Percentiles rank a stretch among this genome's conserved stretches.
Evolutionary conservation across 75 land plant species (phyloP).

Genomic region (Ceratopteris richardii): DNA sequence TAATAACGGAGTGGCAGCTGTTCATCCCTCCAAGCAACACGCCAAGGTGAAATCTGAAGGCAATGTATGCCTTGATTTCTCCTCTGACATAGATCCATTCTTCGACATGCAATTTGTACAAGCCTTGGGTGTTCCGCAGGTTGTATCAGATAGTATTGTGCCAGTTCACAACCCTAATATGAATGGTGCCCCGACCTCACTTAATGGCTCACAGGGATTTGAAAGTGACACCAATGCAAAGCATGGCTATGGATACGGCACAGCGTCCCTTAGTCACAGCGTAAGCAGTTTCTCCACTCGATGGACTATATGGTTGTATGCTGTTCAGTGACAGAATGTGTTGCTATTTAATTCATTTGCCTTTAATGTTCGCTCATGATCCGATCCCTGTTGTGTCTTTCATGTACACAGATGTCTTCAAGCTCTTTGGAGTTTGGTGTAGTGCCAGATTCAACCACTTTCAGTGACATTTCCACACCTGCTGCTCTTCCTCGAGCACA

Average conservation of each 20-base stretch:
- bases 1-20: not conserved
- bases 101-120: conserved; percentile 57
- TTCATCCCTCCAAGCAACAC: too few relatives aligned
- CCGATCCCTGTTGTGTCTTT: too few relatives aligned
- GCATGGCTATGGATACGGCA: not conserved
- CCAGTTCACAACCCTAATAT: conserved; percentile 29
- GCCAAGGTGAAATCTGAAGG: too few relatives aligned
- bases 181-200: too few relatives aligned
- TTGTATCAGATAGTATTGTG: conserved; percentile 58
- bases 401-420: conserved; percentile 46
- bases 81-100: conserved; percentile 54
- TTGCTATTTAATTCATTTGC: too few relatives aligned
- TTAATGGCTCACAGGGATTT: too few relatives aligned
- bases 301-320: not conserved
- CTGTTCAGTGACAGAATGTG: not conserved
- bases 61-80: conserved; percentile 18
- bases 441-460: conserved; percentile 52
- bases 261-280: conserved; percentile 47
- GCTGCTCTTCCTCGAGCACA: conserved; percentile 7
- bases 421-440: conserved; percentile 57
- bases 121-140: conserved; percentile 14
- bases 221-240: too few relatives aligned
- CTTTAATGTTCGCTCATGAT: too few relatives aligned
- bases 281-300: conserved; percentile 24
- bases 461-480: conserved; percentile 31